Base-by-base conservation (phyloP, 495 filamentous ascomycete species). In the Neurospora hispaniola region DNA sequence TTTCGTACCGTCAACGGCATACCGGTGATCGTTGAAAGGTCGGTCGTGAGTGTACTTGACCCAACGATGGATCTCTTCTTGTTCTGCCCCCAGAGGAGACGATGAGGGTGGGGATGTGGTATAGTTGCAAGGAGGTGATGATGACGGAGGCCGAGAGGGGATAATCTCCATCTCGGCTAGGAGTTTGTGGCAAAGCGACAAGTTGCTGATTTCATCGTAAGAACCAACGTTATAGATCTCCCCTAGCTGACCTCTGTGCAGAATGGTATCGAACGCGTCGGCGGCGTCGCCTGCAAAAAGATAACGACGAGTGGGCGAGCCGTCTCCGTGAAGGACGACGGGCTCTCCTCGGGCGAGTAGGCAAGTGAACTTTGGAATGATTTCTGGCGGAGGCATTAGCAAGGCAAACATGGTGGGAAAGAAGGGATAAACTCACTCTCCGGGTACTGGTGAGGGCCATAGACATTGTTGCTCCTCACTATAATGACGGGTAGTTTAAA, bases 181-280 rank as follows among this genome's bases (percentile, higher is more conserved):
- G n/a, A 93, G 80, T 73, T 84, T 82, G 44, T 76, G 80, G 75
- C 89, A 90, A 4, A 93, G 81, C 0, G 86, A 81, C 18, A 89
- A 79, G 78, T 90, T 90, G 73, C 87, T 88, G 59, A 93, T 85
- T 79, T 91, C 89, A 75, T 91, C 87, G 44, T 84, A 82, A 0
- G 91, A 92, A 54, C 86, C 88, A 23, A 94, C 88, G 77, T 94
- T 94, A 83, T 93, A 94, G 48, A 89, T 87, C 75, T 92, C 87
- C 9, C 91, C 90, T 42, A 88, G 81, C 42, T 79, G 73, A 42
- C 91, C 91, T 70, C 86, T 87, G 85, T 94, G 91, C 14, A 94
- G 85, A 75, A 94, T 90, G 0, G 89, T 91, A 81, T 94, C 90
- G 74, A 93, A 90, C 16, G 89, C 91, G 76, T 93, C 89, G n/a